A percentile compares a stretch with the other conserved stretches of the same genome.
These are phyloP conservation scores for Cercospora nicotianae DNA, from an alignment of 2,329 filamentous ascomycete genomes.

Conservation along the genomic window DNA sequence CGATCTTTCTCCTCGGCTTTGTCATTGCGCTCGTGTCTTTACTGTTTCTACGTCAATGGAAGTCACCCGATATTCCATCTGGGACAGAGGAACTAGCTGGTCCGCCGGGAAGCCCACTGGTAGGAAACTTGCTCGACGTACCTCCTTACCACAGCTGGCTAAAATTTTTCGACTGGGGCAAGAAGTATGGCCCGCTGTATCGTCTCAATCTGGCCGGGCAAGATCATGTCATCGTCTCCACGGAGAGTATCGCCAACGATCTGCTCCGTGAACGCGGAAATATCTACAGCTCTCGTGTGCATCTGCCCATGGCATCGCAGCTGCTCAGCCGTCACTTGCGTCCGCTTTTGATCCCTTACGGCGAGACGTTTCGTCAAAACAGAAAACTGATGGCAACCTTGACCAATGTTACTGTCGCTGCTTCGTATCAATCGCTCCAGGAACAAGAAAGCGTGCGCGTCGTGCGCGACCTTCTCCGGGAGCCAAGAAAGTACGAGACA, in stretches of 20 bases:
- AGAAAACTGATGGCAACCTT: conserved; percentile 40
- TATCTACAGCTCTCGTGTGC: conserved; percentile 43
- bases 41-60: background rate
- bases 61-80: background rate
- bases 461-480: conserved; percentile 5
- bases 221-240: conserved; percentile 43
- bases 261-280: conserved; percentile 45
- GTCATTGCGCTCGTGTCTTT: background rate
- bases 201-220: conserved; percentile 47
- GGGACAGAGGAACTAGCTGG: conserved; percentile 14
- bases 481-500: conserved; percentile 41
- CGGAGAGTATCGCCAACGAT: conserved; percentile 46
- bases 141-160: conserved; percentile 44
- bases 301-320: conserved; percentile 40
- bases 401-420: conserved; percentile 36
- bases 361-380: conserved; percentile 35
- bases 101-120: conserved; percentile 26
- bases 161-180: conserved; percentile 43
- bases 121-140: conserved; percentile 42
- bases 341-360: conserved; percentile 12
- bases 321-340: conserved; percentile 34
- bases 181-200: conserved; percentile 46
- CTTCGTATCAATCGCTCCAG: conserved; percentile 38
- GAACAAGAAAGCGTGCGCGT: conserved; percentile 3
- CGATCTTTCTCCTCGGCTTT: background rate